Base-by-base conservation (phyloP, 1,139 yeast species). In the Wickerhamomyces sp. region DNA sequence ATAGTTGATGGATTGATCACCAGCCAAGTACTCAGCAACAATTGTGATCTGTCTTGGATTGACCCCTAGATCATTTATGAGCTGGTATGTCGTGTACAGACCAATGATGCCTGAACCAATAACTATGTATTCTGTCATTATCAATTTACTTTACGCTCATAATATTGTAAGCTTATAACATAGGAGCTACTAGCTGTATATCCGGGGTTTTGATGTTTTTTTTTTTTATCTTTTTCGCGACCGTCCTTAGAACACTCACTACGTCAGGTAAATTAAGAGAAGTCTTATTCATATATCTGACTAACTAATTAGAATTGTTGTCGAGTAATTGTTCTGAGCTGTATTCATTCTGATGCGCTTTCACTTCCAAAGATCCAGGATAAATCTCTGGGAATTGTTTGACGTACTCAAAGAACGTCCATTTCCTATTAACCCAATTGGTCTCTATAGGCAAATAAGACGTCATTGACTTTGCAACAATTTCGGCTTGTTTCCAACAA, bases 51-150 rank as follows among this genome's bases (percentile, higher is more conserved):
- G 62, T 5, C 54, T 38, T 1, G 75, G 72, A 6, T 59, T 43
- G 8, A 72, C 68, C 2, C 68, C 66, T n/a, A 64, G 35, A 19
- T 44, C 61, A 16, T 70, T 62, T 21, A 77, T 61, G 30, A 76
- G 64, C 33, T 67, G 62, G 33, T 69, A 82, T 2, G 77, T 68
- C 31, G 88, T 81, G 45, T 75, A 75, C 18, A 84, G 67, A 21
- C 93, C 93, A 37, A 78, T 64, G 31, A 84, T 77, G 15, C 94
- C 94, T 3, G 86, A 69, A 12, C 85, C 59, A 13, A 54, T 46
- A 23, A 54, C 38, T 14, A 43, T 42, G 42, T 47, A 47, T 15
- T 46, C 42, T n/a, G 40, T 16, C 30, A 36, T 36, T 23, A n/a
- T 14, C 13, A 6, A 13, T 10, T 10, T 19, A 10, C 21, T 19